These are phyloP conservation scores for Xanthoconium separans DNA, from an alignment of 1,284 basidiomycete species.

Conservation along the genomic window DNA sequence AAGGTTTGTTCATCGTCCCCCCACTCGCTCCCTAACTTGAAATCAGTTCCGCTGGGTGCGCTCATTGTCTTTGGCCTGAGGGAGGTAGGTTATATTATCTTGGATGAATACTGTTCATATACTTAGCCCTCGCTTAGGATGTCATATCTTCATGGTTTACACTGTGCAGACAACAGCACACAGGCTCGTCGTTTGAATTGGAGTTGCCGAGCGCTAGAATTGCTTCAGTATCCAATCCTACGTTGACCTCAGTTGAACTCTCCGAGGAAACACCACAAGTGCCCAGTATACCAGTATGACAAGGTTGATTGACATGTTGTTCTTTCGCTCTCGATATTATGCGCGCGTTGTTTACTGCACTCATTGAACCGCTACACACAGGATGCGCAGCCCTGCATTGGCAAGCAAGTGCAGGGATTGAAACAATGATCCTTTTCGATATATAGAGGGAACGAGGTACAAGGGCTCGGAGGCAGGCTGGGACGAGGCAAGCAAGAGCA, in stretches of 20 bases:
- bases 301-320: background rate
- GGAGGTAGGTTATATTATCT: constrained; percentile 31
- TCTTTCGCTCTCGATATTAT: background rate
- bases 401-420: background rate
- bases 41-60: constrained; percentile 43
- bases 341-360: constrained; percentile 4
- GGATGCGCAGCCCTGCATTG: background rate
- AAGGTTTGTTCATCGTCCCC: constrained; percentile 19
- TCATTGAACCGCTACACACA: background rate
- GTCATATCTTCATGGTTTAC: constrained; percentile 18
- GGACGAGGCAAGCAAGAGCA: constrained; percentile 4
- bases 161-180: constrained; percentile 8
- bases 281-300: constrained; percentile 12
- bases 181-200: constrained; percentile 8
- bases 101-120: background rate
- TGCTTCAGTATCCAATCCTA: constrained; percentile 13
- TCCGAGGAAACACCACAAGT: constrained; percentile 6
- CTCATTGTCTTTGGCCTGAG: constrained; percentile 49
- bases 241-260: background rate
- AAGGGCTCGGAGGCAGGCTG: constrained; percentile 9
- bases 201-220: constrained; percentile 28
- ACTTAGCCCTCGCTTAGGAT: constrained; percentile 14
- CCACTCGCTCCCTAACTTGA: constrained; percentile 1
- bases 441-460: constrained; percentile 18
- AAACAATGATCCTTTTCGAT: constrained; percentile 2